Conservation (phyloP, 192 early-diverging fungal genomes). For the Coemansia sp. region DNA sequence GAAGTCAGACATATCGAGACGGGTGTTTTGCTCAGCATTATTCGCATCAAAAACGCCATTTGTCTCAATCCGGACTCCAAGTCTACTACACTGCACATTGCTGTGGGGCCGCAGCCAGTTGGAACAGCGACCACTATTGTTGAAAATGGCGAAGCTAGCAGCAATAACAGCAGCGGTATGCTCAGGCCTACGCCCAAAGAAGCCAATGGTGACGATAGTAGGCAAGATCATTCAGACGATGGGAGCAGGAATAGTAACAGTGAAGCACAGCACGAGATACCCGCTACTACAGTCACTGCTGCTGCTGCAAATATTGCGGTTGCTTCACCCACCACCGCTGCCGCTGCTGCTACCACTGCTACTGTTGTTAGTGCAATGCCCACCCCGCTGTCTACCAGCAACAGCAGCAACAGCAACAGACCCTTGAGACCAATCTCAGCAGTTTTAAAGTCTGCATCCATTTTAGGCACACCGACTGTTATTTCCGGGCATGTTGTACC, state of each 20-base stretch:
- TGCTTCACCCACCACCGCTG: too few relatives aligned
- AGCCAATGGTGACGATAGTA: too few relatives aligned
- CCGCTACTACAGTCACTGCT: too few relatives aligned
- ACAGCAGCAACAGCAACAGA: background rate
- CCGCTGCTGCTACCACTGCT: too few relatives aligned
- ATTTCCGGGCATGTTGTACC: conserved; percentile 17
- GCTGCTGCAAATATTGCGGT: too few relatives aligned
- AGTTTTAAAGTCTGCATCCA: background rate
- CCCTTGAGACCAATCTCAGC: background rate
- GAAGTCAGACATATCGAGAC: conserved; percentile 82
- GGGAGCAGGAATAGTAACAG: background rate
- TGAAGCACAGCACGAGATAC: too few relatives aligned
- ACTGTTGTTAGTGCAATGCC: background rate
- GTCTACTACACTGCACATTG: conserved; percentile 31
- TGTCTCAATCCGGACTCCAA: conserved; percentile 47
- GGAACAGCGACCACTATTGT: conserved; percentile 6
- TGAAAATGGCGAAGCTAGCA: background rate
- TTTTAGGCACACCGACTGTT: background rate
- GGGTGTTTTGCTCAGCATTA: conserved; percentile 55
- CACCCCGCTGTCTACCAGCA: background rate
- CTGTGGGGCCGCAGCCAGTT: conserved; percentile 26
- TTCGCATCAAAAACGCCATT: conserved; percentile 23
- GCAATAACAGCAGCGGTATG: background rate
- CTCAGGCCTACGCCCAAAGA: background rate
- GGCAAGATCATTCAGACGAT: too few relatives aligned